Base-by-base conservation (phyloP, 306 rosid species). In the Argentina anserina region DNA sequence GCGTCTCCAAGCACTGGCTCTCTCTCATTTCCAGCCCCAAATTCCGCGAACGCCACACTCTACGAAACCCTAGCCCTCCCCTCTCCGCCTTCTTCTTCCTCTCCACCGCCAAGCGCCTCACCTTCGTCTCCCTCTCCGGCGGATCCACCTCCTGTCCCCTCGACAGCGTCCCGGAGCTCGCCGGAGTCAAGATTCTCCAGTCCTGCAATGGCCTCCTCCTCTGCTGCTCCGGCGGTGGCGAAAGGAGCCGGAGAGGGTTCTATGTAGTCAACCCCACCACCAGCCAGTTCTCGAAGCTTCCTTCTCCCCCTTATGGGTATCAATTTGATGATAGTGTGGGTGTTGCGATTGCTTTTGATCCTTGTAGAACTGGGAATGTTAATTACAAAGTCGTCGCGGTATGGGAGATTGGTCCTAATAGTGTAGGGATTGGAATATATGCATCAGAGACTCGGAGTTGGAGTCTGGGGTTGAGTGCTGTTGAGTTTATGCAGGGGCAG, bases 141-240 rank as follows among this genome's bases (percentile, higher is more conserved):
- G 28, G 34, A 13, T 31, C 6, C 20, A 5, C 1, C 66, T 29
- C 23, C 66, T 8, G 0, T 17, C 23, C 41, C 10, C 66, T 61
- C 26, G 25, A 61, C 20, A 18, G 7, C 5, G 9, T 34, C 66
- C 66, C 42, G n/a, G 21, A 31, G 6, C n/a, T 17, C 13, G 42
- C 5, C 1, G 4, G 33, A 1, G 2, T 15, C 37, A 28, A 58
- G 64, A 61, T 61, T 20, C 67, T 61, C 26, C 64, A 56, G 63
- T 71, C 75, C 13, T 71, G 75, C 47, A 40, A 56, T 40, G 75
- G 75, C 28, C 18, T 71, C 40, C 66, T 71, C 1, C 15, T 71
- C 20, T 71, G 66, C 46, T 9, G 39, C 28, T 18, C 41, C 14
- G 66, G 66, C 37, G 64, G 9, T 7, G 4, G 26, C 6, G 20